Conservation (phyloP, 805 yeast species). For the Starmerella asiatica region DNA sequence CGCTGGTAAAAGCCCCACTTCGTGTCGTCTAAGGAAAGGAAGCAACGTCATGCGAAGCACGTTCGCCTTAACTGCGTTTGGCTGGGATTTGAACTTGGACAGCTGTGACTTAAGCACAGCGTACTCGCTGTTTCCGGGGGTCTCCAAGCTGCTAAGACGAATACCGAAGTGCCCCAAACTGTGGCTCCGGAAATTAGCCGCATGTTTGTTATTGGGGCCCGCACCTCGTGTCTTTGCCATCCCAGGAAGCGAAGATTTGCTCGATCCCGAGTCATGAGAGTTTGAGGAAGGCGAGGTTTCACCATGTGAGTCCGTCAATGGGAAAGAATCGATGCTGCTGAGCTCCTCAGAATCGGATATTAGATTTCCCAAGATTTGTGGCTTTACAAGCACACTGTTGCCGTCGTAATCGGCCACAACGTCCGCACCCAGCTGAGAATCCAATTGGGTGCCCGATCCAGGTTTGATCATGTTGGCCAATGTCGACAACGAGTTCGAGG, state of each 20-base stretch:
- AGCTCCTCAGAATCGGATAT: conserved; percentile 3
- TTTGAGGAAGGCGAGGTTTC: conserved; percentile 4
- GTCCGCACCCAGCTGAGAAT: neutral
- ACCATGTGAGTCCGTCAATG: conserved; percentile 10
- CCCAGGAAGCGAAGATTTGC: conserved; percentile 12
- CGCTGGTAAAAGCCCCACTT: conserved; percentile 20
- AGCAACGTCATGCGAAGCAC: conserved; percentile 32
- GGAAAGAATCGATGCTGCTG: conserved; percentile 11
- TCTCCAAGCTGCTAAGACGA: neutral
- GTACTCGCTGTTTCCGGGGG: conserved; percentile 1
- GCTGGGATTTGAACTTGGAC: conserved; percentile 10
- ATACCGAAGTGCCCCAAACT: neutral
- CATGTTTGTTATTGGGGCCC: neutral
- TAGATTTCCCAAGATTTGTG: neutral
- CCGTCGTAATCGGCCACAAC: neutral
- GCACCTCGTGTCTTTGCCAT: neutral
- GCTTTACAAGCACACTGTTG: neutral
- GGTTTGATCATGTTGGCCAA: no score
- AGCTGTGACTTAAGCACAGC: conserved; percentile 11
- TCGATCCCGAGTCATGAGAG: conserved; percentile 7
- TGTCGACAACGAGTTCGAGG: neutral
- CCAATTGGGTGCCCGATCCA: neutral
- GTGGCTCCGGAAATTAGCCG: neutral
- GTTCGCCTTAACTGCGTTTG: conserved; percentile 23
- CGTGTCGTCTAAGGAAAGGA: conserved; percentile 27